Base-by-base conservation (phyloP, 495 filamentous ascomycete species). In the Staphylotrichum tortipilum region DNA sequence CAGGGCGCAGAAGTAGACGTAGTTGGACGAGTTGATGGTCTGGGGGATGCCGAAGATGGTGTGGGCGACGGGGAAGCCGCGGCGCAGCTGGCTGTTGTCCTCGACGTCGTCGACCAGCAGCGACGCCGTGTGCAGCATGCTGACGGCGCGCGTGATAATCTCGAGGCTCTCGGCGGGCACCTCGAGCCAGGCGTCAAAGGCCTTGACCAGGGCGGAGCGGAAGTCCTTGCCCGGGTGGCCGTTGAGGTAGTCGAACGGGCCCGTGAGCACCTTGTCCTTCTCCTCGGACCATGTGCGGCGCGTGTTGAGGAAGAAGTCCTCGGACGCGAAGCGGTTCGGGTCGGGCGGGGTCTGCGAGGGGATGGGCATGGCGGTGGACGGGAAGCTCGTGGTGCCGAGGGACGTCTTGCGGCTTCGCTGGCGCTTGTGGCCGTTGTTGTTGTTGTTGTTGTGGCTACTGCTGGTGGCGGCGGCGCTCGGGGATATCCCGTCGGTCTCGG, bases 11-110 rank as follows among this genome's bases (percentile, higher is more conserved):
- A 98, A 97, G 72, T 97, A 97, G 47, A 95, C 80, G 64, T 97
- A 98, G 70, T 98, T 98, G 44, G 91, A 89, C 18, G 83, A 87
- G 70, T 97, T 98, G 66, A 98, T 95, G 33, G 94, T 95, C 64
- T 97, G 92, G 4, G 92, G 86, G 1, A 86, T 85, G 51, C 92
- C 92, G 61, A 94, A 99, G 53, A 99, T 97, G 63, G 75, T 81
- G 69, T 99, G 89, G 2, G 92, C 89, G 29, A 96, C 92, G 8
- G 92, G 92, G 29, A 89, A 74, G 22, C 92, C 94, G 51, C 92
- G 82, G 18, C 92, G 83, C 21, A 99, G 81, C 39, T 81, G 56
- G 5, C 88, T 94, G 44, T 73, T 81, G 68, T 99, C 88, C 69
- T 94, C 85, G 14, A 91, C 88, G 63, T 94, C 92, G 62, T 98